These are phyloP conservation scores for Clarireedia monteithiana DNA, from an alignment of 2,329 filamentous ascomycete species.

Conservation along the genomic window DNA sequence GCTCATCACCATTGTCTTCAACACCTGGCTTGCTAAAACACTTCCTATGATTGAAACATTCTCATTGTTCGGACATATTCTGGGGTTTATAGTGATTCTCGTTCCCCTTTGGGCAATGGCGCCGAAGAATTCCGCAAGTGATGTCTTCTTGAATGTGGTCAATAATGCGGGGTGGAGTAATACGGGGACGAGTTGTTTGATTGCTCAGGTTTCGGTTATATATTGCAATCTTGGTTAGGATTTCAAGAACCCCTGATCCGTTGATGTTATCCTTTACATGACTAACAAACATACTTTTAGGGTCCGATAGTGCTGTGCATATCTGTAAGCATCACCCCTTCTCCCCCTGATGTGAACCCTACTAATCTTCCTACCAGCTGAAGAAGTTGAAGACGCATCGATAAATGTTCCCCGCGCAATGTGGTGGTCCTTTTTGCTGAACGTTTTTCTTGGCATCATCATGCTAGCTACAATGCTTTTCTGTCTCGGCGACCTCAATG, in stretches of 20 bases:
- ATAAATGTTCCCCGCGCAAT: slow-evolving; percentile 40
- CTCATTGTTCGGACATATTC: slow-evolving; percentile 37
- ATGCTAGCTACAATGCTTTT: slow-evolving; percentile 31
- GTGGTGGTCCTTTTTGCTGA: slow-evolving; percentile 39
- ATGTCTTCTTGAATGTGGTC: slow-evolving; percentile 28
- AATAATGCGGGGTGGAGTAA: slow-evolving; percentile 30
- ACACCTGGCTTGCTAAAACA: slow-evolving; percentile 34
- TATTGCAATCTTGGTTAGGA: slow-evolving; percentile 27
- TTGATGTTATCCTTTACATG: background rate
- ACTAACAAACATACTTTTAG: slow-evolving; percentile 1
- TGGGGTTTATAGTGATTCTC: slow-evolving; percentile 37
- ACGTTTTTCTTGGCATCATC: slow-evolving; percentile 38
- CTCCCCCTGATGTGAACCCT: background rate
- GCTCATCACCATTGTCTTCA: slow-evolving; percentile 35
- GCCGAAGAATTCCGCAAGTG: slow-evolving; percentile 20
- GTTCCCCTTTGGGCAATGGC: slow-evolving; percentile 31
- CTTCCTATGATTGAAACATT: slow-evolving; percentile 37
- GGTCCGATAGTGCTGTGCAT: slow-evolving; percentile 26
- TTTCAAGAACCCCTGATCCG: background rate
- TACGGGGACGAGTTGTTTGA: slow-evolving; percentile 29
- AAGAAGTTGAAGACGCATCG: slow-evolving; percentile 42
- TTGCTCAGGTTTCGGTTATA: slow-evolving; percentile 29
- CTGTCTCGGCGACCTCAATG: slow-evolving; percentile 26
- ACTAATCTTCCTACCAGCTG: slow-evolving; percentile 23
- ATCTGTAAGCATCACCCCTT: slow-evolving; percentile 26